Base-by-base conservation (phyloP, 768 basidiomycete genomes). In the Auriscalpium orientale region DNA sequence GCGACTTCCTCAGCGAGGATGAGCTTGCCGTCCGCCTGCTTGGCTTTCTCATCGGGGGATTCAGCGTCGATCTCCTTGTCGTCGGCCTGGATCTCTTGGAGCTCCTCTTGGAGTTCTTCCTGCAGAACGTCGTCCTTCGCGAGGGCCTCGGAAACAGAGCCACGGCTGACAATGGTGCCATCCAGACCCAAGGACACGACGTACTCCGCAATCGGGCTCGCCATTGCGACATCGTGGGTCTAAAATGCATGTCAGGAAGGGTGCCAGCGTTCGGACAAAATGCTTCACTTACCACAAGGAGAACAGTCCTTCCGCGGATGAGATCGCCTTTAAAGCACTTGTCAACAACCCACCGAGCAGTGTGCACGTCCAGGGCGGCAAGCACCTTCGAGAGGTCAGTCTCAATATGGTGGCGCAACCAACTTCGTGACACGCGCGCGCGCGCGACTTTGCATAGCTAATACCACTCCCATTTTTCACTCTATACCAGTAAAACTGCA, bases 1-100 rank as follows among this genome's bases (percentile, higher is more conserved):
- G 72, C 76, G 47, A 85, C 74, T 63, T 88, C 86, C 64, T 88
- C 86, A 0, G 77, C 78, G 6, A 83, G 68, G 48, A 86, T 77
- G n/a, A 87, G 72, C 63, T 85, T 84, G 3, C 83, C 83, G 47
- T 75, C 75, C 12, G 55, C 51, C 47, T 67, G 64, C 54, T 67
- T 66, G 8, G 56, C 53, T 43, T 12, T 18, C 1, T 49, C 61
- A 7, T 58, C 59, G 2, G 56, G 58, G 28, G 63, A 64, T 38
- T 63, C 62, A 3, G 48, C 54, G 38, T 66, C 68, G 8, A 66
- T 38, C 20, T 60, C 58, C 55, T 72, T 58, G 49, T 68, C 62
- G 8, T 67, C 62, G 11, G 68, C 51, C n/a, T 65, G 56, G 1
- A 69, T 54, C 28, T 68, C 62, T 10, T 50, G 51, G 15, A 52